A percentile compares a stretch with the other conserved stretches of the same genome.
Conservation (phyloP, 768 basidiomycete species). For the Jaapia argillacea region DNA sequence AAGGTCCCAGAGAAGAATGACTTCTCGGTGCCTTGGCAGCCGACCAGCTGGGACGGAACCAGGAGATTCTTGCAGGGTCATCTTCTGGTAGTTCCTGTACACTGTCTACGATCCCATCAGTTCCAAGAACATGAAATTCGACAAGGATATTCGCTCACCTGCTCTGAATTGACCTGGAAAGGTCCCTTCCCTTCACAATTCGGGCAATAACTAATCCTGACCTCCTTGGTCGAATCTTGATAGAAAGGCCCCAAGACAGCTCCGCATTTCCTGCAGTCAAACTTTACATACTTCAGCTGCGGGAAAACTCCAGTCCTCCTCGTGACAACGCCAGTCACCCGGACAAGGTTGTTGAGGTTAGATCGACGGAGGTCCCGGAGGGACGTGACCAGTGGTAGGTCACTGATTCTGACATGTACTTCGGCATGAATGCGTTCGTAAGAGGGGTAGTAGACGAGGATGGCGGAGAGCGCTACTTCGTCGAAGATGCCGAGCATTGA, state of each 20-base stretch:
- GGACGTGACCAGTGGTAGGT: constrained; percentile 83
- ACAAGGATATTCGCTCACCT: constrained; percentile 36
- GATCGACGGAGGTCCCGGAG: constrained; percentile 89
- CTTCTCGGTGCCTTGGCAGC: constrained; percentile 92
- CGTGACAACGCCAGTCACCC: constrained; percentile 93
- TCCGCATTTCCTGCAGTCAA: constrained; percentile 92
- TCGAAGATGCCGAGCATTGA: constrained; percentile 94
- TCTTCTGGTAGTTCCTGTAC: constrained; percentile 97
- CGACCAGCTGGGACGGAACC: constrained; percentile 97
- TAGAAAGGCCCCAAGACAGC: constrained; percentile 95
- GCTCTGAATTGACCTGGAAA: constrained; percentile 93
- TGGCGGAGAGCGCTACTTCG: constrained; percentile 87
- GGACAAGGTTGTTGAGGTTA: constrained; percentile 91
- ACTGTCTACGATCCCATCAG: constrained; percentile 56
- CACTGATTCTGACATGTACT: constrained; percentile 93
- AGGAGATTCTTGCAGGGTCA: constrained; percentile 97
- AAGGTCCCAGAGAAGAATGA: constrained; percentile 94
- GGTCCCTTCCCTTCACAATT: constrained; percentile 94
- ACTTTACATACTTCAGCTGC: constrained; percentile 99
- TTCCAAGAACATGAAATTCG: background rate
- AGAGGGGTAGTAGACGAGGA: constrained; percentile 89
- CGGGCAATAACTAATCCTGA: constrained; percentile 88
- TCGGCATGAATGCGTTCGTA: constrained; percentile 98
- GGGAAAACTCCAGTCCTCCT: constrained; percentile 94
- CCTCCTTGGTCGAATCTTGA: constrained; percentile 92